phyloP scores from a whole-genome alignment of 2,329 filamentous ascomycete species.

The Aureobasidium sp. region DNA sequence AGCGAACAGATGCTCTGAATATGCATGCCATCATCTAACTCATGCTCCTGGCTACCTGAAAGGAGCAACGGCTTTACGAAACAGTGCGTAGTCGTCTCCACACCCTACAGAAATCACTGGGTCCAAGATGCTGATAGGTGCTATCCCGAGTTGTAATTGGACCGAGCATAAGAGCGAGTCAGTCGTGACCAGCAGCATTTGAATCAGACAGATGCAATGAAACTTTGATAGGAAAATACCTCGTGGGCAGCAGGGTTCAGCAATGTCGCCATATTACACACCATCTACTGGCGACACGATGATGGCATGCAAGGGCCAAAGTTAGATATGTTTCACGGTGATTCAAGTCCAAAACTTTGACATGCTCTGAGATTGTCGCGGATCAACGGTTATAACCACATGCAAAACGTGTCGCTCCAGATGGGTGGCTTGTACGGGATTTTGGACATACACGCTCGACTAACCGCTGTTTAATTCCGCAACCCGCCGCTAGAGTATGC shows the following conservation, averaged over 20 bases:
- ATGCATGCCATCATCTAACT: background rate
- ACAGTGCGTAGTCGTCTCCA: background rate
- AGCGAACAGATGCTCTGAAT: background rate
- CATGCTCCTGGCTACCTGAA: background rate
- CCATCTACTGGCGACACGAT: constrained; percentile 2
- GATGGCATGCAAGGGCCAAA: constrained; percentile 5
- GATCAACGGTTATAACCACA: background rate
- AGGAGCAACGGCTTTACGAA: background rate
- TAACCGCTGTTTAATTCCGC: background rate
- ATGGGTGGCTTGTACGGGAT: background rate
- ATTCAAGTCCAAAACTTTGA: constrained; percentile 5
- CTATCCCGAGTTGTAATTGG: background rate
- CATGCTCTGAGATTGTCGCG: background rate
- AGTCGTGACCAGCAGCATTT: background rate
- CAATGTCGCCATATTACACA: constrained; percentile 4
- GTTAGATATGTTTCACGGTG: constrained; percentile 1
- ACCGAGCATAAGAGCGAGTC: background rate
- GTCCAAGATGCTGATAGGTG: background rate
- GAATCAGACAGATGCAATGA: background rate
- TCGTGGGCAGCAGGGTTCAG: background rate
- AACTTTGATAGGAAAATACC: background rate
- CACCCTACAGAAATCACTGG: background rate
- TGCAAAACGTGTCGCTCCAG: background rate
- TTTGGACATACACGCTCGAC: background rate
- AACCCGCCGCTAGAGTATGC: background rate